A percentile compares a stretch with the other conserved stretches of the same genome.
These are phyloP conservation scores for Aurantiochytrium sp. DNA, from an alignment of 108 stramenopile genomes.

Conservation along the genomic window DNA sequence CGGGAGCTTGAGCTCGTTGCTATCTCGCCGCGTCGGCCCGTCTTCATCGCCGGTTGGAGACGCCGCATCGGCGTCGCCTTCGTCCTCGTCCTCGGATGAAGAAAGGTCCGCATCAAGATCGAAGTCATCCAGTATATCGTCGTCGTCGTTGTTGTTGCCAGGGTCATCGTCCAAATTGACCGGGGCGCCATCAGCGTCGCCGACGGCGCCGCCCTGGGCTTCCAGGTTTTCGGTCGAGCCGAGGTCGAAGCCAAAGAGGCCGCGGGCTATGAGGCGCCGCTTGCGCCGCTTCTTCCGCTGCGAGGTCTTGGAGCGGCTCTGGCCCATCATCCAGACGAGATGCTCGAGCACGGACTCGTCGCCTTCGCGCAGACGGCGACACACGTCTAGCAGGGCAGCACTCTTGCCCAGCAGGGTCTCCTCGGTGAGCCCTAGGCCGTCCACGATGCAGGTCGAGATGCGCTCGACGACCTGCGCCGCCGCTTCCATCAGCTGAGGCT, in stretches of 20 bases:
- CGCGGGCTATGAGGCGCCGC: neutral
- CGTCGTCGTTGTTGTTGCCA: neutral
- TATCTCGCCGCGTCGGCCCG: no score
- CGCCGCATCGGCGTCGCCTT: neutral
- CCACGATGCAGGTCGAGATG: neutral
- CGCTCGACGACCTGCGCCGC: neutral
- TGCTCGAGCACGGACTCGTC: conserved; percentile 8
- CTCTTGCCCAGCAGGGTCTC: neutral
- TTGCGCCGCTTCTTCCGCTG: neutral
- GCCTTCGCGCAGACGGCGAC: neutral
- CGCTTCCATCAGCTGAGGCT: neutral
- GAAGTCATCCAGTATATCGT: neutral
- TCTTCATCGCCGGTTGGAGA: neutral
- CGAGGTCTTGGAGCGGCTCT: neutral
- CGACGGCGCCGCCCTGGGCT: no score
- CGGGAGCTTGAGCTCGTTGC: neutral
- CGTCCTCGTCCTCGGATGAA: neutral
- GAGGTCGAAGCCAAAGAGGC: neutral
- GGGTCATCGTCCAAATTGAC: neutral
- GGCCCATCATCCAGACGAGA: conserved; percentile 29
- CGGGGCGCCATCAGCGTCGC: no score
- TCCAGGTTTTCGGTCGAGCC: neutral
- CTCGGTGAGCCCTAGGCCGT: neutral
- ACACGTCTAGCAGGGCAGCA: neutral
- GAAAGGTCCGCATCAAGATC: neutral